Evolutionary conservation across 441 rosid species (phyloP).

Genomic region (Manihot esculenta): DNA sequence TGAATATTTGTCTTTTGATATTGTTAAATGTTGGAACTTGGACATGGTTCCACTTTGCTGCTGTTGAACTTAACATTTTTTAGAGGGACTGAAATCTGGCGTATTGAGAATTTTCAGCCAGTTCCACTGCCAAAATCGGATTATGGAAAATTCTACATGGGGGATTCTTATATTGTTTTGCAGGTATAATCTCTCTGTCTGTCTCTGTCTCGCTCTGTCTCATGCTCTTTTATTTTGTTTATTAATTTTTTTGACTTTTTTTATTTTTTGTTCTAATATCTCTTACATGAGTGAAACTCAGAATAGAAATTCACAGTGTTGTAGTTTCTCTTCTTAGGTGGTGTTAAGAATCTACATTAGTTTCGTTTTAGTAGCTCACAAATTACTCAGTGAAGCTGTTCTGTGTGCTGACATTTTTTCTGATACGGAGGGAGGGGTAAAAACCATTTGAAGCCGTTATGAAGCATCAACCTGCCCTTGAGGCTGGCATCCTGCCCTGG

Average conservation of each 20-base stretch:
- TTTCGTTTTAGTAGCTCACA: not conserved
- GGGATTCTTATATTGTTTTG: slow-evolving; percentile 89
- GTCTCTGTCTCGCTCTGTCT: not conserved
- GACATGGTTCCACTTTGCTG: slow-evolving; percentile 22
- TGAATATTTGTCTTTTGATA: not conserved
- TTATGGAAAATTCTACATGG: slow-evolving; percentile 92
- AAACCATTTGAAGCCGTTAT: not conserved
- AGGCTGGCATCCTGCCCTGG: not conserved
- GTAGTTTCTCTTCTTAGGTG: not conserved
- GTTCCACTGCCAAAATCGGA: slow-evolving; percentile 84
- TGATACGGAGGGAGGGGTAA: not conserved
- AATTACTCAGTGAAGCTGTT: not conserved
- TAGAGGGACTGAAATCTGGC: slow-evolving; percentile 98
- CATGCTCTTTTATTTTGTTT: not conserved
- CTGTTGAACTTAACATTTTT: slow-evolving; percentile 54
- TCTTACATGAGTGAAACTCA: not conserved
- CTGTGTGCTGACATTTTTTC: not conserved
- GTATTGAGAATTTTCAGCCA: slow-evolving; percentile 91
- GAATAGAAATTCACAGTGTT: not conserved
- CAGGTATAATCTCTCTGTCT: slow-evolving; percentile 46
- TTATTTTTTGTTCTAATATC: not conserved
- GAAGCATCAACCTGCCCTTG: not conserved
- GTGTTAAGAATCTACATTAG: not conserved
- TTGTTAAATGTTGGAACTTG: slow-evolving; percentile 14
- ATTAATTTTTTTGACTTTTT: not conserved